These are phyloP conservation scores for Hibiscus trionum DNA, from an alignment of 345 rosid species.

Conservation along the genomic window DNA sequence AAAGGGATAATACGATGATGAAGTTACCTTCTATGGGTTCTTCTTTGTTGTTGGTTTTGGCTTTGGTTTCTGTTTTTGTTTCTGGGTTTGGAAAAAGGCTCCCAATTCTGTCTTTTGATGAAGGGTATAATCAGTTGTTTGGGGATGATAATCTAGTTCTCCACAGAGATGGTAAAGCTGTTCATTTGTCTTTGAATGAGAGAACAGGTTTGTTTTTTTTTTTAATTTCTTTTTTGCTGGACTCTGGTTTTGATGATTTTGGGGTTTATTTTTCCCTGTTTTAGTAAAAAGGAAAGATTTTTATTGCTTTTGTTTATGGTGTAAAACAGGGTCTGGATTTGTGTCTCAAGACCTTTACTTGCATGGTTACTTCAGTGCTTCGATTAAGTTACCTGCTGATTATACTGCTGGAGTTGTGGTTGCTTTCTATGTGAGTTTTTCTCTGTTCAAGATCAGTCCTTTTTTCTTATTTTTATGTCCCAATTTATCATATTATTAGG, in stretches of 20 bases:
- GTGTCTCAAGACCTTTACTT: constrained; percentile 86
- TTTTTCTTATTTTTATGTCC: neutral
- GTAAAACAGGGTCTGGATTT: constrained; percentile 85
- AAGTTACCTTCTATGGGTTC: neutral
- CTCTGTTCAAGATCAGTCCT: neutral
- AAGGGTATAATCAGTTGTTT: constrained; percentile 81
- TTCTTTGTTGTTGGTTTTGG: constrained; percentile 26
- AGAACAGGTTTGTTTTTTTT: constrained; percentile 56
- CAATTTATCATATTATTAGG: neutral
- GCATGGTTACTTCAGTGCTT: constrained; percentile 92
- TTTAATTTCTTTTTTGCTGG: neutral
- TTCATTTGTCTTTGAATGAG: constrained; percentile 78
- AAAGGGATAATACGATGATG: constrained; percentile 25
- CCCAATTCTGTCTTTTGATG: constrained; percentile 71
- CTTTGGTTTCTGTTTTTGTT: constrained; percentile 35
- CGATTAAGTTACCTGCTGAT: constrained; percentile 88
- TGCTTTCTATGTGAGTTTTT: constrained; percentile 82
- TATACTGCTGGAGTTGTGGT: constrained; percentile 98
- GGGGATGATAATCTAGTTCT: constrained; percentile 75
- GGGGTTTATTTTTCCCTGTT: neutral
- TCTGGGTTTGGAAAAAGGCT: constrained; percentile 45
- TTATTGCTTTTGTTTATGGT: neutral
- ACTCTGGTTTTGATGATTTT: neutral
- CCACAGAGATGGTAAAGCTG: constrained; percentile 69
- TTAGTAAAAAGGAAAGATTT: no score